Evolutionary conservation across 108 stramenopile genomes (phyloP).

Genomic region (Schizochytrium sp.): DNA sequence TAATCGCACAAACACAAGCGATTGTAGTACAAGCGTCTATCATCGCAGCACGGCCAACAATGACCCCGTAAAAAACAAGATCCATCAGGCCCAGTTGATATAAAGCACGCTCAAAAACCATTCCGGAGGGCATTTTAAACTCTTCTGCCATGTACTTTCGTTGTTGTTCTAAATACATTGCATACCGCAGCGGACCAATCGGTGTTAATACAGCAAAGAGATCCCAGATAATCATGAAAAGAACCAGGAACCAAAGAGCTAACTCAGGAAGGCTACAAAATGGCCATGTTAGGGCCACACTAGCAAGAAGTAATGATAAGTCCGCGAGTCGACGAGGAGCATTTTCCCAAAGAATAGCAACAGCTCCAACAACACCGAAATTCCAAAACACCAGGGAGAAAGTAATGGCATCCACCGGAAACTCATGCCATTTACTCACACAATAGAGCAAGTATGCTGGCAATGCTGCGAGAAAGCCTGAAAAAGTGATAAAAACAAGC

Average conservation of each 20-base stretch:
- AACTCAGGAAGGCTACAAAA: neutral
- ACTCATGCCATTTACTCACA: conserved; percentile 42
- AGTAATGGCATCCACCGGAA: neutral
- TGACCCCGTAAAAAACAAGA: conserved; percentile 49
- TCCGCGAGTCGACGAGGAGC: neutral
- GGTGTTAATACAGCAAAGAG: conserved; percentile 28
- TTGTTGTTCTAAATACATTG: conserved; percentile 23
- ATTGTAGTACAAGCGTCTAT: neutral
- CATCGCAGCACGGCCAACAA: conserved; percentile 46
- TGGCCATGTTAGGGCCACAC: conserved; percentile 42
- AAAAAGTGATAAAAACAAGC: neutral
- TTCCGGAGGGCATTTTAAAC: neutral
- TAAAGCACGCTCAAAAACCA: neutral
- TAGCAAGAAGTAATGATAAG: neutral
- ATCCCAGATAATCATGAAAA: neutral
- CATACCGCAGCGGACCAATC: conserved; percentile 1
- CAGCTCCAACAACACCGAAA: neutral
- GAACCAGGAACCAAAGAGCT: conserved; percentile 16
- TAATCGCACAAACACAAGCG: conserved; percentile 3
- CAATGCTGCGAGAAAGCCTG: neutral
- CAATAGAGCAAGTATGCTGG: neutral
- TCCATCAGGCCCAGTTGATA: conserved; percentile 55
- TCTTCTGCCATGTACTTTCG: conserved; percentile 12
- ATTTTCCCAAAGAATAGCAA: neutral
- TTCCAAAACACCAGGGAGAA: conserved; percentile 18